Base-by-base conservation (phyloP, 2,329 filamentous ascomycete genomes). In the Exophiala phaeomuriformis region DNA sequence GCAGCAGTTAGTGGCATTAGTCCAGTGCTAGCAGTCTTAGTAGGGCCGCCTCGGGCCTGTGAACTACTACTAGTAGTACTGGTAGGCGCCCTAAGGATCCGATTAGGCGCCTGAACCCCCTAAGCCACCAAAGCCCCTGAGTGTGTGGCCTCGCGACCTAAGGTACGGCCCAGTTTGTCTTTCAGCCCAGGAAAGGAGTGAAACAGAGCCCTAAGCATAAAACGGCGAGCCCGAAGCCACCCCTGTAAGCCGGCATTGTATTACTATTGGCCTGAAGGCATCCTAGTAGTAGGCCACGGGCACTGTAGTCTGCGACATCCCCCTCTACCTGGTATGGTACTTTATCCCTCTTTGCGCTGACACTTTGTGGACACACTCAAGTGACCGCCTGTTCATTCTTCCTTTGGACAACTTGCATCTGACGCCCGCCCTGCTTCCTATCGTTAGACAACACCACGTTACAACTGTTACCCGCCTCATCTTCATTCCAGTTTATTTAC, bases 331-430 rank as follows among this genome's bases (percentile, higher is more conserved):
- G 42, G 41, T 30, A 6, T 5, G 19, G 2, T 29, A 28, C 41
- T 30, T 35, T 47, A 47, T 50, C 29, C 39, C 39, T 44, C 47
- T 28, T 40, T 30, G 35, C 51, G 53, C 50, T 54, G 53, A 56
- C 50, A 52, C 48, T 31, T 19, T 45, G 19, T 33, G 45, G 42
- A 35, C 37, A 41, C 32, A 54, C 33, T 41, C 41, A 52, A 49
- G 55, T 57, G 55, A 57, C 55, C 55, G 55, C 55, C 52, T 49
- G 55, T 52, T 52, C 48, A 36, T 41, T 37, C 49, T 48, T 37
- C 55, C 32, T 41, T 51, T 29, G 19, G 40, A 50, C 47, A 33
- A 52, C 44, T 33, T 49, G 36, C 49, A 46, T 51, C 48, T 44
- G 29, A 28, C n/a, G 31, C 27, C 29, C 35, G 42, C 35, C 40